Conservation (phyloP, 495 filamentous ascomycete species). For the Podospora australis region DNA sequence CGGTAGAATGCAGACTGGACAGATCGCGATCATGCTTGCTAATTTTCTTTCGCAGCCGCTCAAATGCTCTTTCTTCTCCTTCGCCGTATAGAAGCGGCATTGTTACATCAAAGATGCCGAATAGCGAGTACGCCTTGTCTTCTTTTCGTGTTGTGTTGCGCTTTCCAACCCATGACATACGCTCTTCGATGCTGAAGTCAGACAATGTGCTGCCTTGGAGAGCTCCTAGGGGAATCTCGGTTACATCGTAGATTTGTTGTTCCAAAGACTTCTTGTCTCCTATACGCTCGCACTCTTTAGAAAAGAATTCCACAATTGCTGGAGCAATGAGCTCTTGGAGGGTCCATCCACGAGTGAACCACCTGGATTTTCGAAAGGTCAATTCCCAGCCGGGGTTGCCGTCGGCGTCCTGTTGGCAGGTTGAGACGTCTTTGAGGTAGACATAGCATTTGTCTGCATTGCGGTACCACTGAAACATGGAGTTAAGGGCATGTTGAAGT, state of each 20-base stretch:
- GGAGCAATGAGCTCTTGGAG: not conserved
- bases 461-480: slow-evolving; percentile 38
- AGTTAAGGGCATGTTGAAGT: slow-evolving; percentile 37
- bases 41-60: not conserved
- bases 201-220: not conserved
- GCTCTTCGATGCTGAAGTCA: not conserved
- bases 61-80: not conserved
- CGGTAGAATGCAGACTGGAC: not conserved
- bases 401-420: not conserved
- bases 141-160: not conserved
- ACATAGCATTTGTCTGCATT: slow-evolving; percentile 25
- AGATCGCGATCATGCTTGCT: not conserved
- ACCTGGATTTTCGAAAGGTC: not conserved
- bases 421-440: slow-evolving; percentile 14
- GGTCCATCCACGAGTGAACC: slow-evolving; percentile 1
- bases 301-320: not conserved
- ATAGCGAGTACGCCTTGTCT: slow-evolving; percentile 2
- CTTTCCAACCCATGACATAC: not conserved
- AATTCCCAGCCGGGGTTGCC: not conserved
- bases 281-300: not conserved
- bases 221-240: not conserved
- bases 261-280: slow-evolving; percentile 1
- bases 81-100: slow-evolving; percentile 2
- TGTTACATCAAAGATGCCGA: not conserved
- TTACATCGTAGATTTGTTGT: not conserved